A percentile compares a stretch with the other conserved stretches of the same genome.
Conservation (phyloP, 2,329 filamentous ascomycete species). For the Fusarium sp. region DNA sequence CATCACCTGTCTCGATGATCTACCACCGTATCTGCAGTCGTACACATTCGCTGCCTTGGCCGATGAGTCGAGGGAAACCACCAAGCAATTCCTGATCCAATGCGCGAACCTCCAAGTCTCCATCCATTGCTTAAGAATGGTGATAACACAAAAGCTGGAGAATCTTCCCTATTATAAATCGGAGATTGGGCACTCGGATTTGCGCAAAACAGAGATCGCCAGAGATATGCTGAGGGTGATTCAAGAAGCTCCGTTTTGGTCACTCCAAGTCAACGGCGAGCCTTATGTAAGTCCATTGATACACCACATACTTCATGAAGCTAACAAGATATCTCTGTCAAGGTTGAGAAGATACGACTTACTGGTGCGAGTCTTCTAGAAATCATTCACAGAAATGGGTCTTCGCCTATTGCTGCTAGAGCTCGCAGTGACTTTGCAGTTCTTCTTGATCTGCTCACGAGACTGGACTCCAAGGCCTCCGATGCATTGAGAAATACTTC, state of each 20-base stretch:
- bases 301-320: fast-evolving
- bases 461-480: conserved; percentile 55
- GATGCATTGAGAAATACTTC: conserved; percentile 50
- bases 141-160: conserved; percentile 51
- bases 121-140: conserved; percentile 53
- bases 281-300: conserved; percentile 45
- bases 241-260: conserved; percentile 54
- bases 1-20: conserved; percentile 52
- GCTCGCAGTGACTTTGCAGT: conserved; percentile 52
- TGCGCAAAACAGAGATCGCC: conserved; percentile 54
- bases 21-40: conserved; percentile 50
- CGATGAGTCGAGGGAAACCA: conserved; percentile 28
- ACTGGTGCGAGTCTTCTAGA: conserved; percentile 51
- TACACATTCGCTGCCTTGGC: conserved; percentile 35
- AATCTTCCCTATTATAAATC: conserved; percentile 45
- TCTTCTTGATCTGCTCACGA: conserved; percentile 52
- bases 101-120: conserved; percentile 53
- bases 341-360: conserved; percentile 54
- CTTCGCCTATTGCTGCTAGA: conserved; percentile 49
- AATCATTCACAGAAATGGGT: conserved; percentile 51
- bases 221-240: conserved; percentile 53
- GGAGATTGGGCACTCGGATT: conserved; percentile 45
- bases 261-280: conserved; percentile 52
- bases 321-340: neutral
- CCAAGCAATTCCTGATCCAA: conserved; percentile 50